These are phyloP conservation scores for Drosera spatulata DNA, from an alignment of 179 eudicot genomes.

Conservation along the genomic window DNA sequence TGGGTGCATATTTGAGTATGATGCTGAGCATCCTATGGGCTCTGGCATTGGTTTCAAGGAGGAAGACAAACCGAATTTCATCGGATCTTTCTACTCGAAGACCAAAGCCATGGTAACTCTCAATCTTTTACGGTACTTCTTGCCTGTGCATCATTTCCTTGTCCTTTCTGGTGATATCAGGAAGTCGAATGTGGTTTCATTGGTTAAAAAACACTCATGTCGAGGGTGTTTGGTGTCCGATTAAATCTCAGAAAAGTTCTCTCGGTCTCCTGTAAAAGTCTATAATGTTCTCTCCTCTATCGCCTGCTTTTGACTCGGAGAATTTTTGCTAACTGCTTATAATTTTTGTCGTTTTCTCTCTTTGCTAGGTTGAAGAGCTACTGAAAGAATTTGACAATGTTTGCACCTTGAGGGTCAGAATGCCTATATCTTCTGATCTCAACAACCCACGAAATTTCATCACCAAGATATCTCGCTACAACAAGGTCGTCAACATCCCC, in stretches of 20 bases:
- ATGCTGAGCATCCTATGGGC: slow-evolving; percentile 60
- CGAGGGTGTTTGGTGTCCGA: neutral
- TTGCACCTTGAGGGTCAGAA: slow-evolving; percentile 84
- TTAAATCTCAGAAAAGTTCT: too few relatives aligned
- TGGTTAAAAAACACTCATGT: too few relatives aligned
- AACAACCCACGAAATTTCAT: slow-evolving; percentile 87
- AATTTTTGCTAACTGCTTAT: too few relatives aligned
- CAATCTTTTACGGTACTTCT: neutral
- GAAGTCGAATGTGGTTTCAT: too few relatives aligned
- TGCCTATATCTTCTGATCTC: slow-evolving; percentile 94
- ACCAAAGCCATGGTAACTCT: slow-evolving; percentile 71
- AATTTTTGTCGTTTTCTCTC: neutral
- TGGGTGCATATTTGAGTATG: slow-evolving; percentile 90
- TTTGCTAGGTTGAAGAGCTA: slow-evolving; percentile 69
- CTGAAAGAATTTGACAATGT: slow-evolving; percentile 77
- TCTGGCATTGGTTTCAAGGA: slow-evolving; percentile 88
- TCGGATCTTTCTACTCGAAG: slow-evolving; percentile 83
- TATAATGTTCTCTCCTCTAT: too few relatives aligned
- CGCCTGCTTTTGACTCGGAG: too few relatives aligned
- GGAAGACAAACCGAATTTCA: slow-evolving; percentile 82
- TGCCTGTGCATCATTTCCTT: too few relatives aligned
- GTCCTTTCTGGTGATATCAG: too few relatives aligned
- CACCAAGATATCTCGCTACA: slow-evolving; percentile 63
- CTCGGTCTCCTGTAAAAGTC: too few relatives aligned
- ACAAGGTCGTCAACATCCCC: slow-evolving; percentile 76